Evolutionary conservation across 225 moss, liverwort and hornwort genomes (phyloP).

Genomic region (Polytrichum commune): DNA sequence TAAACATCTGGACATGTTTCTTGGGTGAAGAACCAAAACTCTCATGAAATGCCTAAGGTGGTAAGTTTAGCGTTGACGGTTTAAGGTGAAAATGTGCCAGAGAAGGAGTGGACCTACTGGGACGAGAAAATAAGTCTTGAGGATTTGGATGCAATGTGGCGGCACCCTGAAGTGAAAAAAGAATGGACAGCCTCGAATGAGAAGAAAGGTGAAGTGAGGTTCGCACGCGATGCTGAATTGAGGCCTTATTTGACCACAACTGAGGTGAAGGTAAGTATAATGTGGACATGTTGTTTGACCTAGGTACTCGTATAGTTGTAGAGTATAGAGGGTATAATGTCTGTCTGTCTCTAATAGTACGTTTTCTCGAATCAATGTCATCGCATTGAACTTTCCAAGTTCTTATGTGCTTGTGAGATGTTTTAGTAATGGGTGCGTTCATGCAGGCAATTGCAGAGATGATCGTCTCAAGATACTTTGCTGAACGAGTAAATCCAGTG

Average conservation of each 20-base stretch:
- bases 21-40: background rate
- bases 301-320: background rate
- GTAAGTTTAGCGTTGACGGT: slow-evolving; percentile 6
- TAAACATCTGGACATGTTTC: too few relatives aligned
- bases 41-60: background rate
- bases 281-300: background rate
- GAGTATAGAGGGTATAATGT: background rate
- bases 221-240: slow-evolving; percentile 75
- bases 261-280: slow-evolving; percentile 67
- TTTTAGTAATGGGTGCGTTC: slow-evolving; percentile 5
- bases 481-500: slow-evolving; percentile 79
- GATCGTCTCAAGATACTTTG: slow-evolving; percentile 59
- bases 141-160: slow-evolving; percentile 85
- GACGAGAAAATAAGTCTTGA: slow-evolving; percentile 66
- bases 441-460: slow-evolving; percentile 82
- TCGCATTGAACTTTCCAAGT: too few relatives aligned
- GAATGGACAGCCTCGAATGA: slow-evolving; percentile 85
- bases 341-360: too few relatives aligned
- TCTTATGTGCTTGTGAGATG: background rate
- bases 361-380: too few relatives aligned
- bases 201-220: slow-evolving; percentile 82
- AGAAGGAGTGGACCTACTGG: slow-evolving; percentile 92
- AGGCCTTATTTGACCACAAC: slow-evolving; percentile 79
- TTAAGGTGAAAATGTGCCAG: slow-evolving; percentile 25
- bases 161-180: slow-evolving; percentile 70